A percentile compares a stretch with the other conserved stretches of the same genome.
phyloP scores from a whole-genome alignment of 75 land plant species.

The Selaginella tamariscina region DNA sequence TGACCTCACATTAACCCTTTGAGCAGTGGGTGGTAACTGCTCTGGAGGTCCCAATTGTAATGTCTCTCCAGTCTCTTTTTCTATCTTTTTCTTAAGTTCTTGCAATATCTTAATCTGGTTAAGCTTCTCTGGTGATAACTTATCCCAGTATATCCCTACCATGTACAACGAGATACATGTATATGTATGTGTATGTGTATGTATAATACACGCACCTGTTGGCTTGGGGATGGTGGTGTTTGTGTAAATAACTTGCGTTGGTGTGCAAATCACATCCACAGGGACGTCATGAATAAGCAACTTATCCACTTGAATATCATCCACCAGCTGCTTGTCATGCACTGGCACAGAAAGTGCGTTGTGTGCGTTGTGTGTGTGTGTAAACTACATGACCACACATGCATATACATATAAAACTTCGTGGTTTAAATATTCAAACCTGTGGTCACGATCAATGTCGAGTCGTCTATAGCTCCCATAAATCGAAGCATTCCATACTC shows the following conservation, averaged over 20 bases:
- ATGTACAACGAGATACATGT: not conserved
- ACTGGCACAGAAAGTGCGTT: slow-evolving; percentile 37
- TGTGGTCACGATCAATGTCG: slow-evolving; percentile 61
- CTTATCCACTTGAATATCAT: slow-evolving; percentile 82
- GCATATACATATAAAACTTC: too few relatives aligned
- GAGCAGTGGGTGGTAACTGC: slow-evolving; percentile 68
- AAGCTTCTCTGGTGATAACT: slow-evolving; percentile 80
- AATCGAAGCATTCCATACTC: slow-evolving; percentile 88
- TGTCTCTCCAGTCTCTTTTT: slow-evolving; percentile 44
- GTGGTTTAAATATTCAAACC: too few relatives aligned
- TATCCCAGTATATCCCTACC: slow-evolving; percentile 91
- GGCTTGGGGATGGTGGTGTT: slow-evolving; percentile 86
- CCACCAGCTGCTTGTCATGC: slow-evolving; percentile 82
- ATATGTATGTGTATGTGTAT: too few relatives aligned
- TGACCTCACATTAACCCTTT: slow-evolving; percentile 8
- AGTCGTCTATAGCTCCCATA: slow-evolving; percentile 93
- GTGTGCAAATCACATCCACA: slow-evolving; percentile 84
- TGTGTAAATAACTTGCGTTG: slow-evolving; percentile 66
- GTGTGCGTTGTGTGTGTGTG: too few relatives aligned
- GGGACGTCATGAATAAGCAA: slow-evolving; percentile 84
- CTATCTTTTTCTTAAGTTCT: slow-evolving; percentile 59
- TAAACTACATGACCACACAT: too few relatives aligned
- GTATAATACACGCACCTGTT: slow-evolving; percentile 56
- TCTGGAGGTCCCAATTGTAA: slow-evolving; percentile 75
- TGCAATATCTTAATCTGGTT: slow-evolving; percentile 58